Evolutionary conservation across 345 rosid species (phyloP).

Genomic region (Acer negundo): DNA sequence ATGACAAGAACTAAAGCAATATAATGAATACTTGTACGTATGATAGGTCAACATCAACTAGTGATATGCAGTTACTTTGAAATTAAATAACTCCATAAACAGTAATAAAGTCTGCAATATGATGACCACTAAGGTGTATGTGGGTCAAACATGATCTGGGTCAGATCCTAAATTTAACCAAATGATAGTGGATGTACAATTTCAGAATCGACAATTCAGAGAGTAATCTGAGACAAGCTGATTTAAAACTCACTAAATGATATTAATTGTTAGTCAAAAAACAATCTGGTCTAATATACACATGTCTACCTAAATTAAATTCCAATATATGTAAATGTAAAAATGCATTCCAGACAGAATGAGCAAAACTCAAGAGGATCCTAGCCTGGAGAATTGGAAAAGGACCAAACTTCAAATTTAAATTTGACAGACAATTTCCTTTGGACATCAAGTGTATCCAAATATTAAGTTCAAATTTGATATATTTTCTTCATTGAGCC

Average conservation of each 20-base stretch:
- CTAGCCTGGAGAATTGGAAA: neutral
- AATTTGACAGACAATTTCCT: constrained; percentile 1
- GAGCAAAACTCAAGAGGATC: neutral
- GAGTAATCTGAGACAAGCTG: too few relatives aligned
- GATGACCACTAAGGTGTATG: neutral
- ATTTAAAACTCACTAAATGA: neutral
- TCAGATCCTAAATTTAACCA: neutral
- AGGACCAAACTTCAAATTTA: neutral
- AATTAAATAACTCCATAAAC: neutral
- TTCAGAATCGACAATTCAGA: neutral
- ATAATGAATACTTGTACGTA: neutral
- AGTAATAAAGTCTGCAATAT: neutral
- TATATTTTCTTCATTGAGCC: constrained; percentile 5
- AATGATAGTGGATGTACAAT: neutral
- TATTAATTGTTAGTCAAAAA: neutral
- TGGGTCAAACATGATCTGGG: neutral
- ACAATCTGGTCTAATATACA: neutral
- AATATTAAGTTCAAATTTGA: constrained; percentile 4
- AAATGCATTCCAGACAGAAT: neutral
- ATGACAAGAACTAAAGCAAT: constrained; percentile 7
- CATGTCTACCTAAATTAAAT: neutral
- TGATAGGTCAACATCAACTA: neutral
- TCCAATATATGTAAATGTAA: neutral
- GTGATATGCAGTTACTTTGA: neutral
- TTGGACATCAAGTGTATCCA: neutral